A percentile compares a stretch with the other conserved stretches of the same genome.
These are phyloP conservation scores for Seiridium unicorne DNA, from an alignment of 2,329 filamentous ascomycete genomes.

Conservation along the genomic window DNA sequence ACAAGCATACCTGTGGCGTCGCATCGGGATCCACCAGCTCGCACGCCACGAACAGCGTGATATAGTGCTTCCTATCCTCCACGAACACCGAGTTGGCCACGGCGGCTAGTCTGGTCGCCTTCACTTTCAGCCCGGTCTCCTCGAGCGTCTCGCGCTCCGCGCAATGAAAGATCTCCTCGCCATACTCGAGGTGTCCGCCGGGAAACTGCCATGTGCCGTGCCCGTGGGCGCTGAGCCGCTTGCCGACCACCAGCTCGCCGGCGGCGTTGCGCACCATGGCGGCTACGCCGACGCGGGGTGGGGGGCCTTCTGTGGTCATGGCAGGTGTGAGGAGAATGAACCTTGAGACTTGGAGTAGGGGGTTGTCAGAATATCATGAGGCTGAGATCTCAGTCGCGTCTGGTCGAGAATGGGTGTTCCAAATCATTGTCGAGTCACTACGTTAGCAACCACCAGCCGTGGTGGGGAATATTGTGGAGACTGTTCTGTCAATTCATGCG, in stretches of 20 bases:
- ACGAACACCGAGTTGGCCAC: conserved; percentile 68
- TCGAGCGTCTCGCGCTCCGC: conserved; percentile 67
- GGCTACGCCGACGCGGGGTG: conserved; percentile 47
- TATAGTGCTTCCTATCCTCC: conserved; percentile 64
- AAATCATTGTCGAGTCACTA: no score
- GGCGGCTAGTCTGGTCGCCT: conserved; percentile 50
- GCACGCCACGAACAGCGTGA: conserved; percentile 68
- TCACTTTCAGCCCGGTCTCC: conserved; percentile 64
- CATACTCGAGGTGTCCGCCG: conserved; percentile 72
- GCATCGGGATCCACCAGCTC: conserved; percentile 43
- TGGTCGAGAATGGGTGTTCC: no score
- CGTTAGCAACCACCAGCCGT: no score
- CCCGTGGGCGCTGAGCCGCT: conserved; percentile 47
- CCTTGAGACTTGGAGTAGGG: no score
- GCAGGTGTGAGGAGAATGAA: no score
- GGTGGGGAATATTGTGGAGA: no score
- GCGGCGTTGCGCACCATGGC: conserved; percentile 39
- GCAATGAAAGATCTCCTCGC: conserved; percentile 61
- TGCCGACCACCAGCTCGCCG: conserved; percentile 46
- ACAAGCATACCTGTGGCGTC: conserved; percentile 50
- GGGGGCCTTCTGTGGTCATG: conserved; percentile 4
- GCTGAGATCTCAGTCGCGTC: no score
- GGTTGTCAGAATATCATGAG: no score
- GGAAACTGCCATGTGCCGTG: conserved; percentile 65
- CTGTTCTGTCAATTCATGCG: no score